Conservation (phyloP, 73 alveolate species). For the Paramecium primaurelia region DNA sequence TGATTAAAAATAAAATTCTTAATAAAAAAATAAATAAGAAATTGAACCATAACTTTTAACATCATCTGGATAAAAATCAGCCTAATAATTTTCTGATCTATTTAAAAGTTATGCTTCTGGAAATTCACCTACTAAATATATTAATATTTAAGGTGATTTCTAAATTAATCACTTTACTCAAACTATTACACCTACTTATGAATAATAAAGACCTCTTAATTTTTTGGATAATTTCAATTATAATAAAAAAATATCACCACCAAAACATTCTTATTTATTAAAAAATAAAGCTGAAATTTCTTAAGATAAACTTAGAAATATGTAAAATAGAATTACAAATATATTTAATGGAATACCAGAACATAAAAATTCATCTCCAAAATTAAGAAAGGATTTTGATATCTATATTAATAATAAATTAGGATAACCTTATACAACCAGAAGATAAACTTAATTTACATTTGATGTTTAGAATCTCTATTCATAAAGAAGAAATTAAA, state of each 20-base stretch:
- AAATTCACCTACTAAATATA: background rate
- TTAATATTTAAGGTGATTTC: conserved; percentile 14
- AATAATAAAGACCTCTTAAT: background rate
- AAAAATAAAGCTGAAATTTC: background rate
- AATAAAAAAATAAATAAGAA: background rate
- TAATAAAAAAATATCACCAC: background rate
- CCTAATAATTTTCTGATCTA: conserved; percentile 13
- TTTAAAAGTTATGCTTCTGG: conserved; percentile 7
- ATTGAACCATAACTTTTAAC: background rate
- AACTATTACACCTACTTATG: background rate
- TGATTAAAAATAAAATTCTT: background rate
- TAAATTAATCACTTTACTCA: background rate
- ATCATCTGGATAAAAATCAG: background rate
- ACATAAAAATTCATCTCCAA: background rate
- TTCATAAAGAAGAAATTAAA: background rate
- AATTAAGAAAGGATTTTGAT: background rate
- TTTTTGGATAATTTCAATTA: background rate
- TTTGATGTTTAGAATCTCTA: background rate
- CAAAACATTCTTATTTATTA: background rate
- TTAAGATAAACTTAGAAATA: background rate
- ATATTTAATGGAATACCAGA: background rate
- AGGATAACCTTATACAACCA: background rate
- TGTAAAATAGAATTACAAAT: background rate
- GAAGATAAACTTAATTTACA: background rate
- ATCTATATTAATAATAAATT: background rate